A percentile compares a stretch with the other conserved stretches of the same genome.
Evolutionary conservation across 2,329 filamentous ascomycete species (phyloP).

Genomic region (Madurella fahalii): DNA sequence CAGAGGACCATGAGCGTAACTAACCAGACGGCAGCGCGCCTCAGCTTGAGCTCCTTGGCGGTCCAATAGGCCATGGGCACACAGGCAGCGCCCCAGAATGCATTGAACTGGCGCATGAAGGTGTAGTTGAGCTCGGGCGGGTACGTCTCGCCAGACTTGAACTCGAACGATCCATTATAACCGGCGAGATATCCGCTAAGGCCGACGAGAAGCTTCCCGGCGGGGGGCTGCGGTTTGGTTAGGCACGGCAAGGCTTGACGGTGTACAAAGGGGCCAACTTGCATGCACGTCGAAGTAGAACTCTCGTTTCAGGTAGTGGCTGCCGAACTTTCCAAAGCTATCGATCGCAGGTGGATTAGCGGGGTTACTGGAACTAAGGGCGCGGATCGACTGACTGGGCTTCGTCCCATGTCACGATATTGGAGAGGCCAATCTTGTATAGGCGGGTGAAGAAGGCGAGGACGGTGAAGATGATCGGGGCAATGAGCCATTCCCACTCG

Average conservation of each 20-base stretch:
- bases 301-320: slow-evolving; percentile 97
- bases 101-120: slow-evolving; percentile 98
- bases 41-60: slow-evolving; percentile 83
- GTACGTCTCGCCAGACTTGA: slow-evolving; percentile 97
- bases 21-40: slow-evolving; percentile 85
- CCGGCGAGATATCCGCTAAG: slow-evolving; percentile 93
- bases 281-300: slow-evolving; percentile 84
- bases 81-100: slow-evolving; percentile 86
- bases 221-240: slow-evolving; percentile 60
- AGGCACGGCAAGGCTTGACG: slow-evolving; percentile 10
- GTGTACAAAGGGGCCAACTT: slow-evolving; percentile 12
- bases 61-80: slow-evolving; percentile 95
- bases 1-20: slow-evolving; percentile 95
- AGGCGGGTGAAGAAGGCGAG: slow-evolving; percentile 63
- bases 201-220: slow-evolving; percentile 98
- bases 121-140: slow-evolving; percentile 92
- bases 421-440: slow-evolving; percentile 65
- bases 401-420: slow-evolving; percentile 65
- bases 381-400: slow-evolving; percentile 50
- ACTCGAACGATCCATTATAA: slow-evolving; percentile 99
- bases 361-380: slow-evolving; percentile 13
- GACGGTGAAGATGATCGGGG: slow-evolving; percentile 57
- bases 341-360: slow-evolving; percentile 27
- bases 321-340: slow-evolving; percentile 95
- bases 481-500: slow-evolving; percentile 60